phyloP scores from a whole-genome alignment of 1,284 basidiomycete genomes.

The Stygiomarasmius scandens region DNA sequence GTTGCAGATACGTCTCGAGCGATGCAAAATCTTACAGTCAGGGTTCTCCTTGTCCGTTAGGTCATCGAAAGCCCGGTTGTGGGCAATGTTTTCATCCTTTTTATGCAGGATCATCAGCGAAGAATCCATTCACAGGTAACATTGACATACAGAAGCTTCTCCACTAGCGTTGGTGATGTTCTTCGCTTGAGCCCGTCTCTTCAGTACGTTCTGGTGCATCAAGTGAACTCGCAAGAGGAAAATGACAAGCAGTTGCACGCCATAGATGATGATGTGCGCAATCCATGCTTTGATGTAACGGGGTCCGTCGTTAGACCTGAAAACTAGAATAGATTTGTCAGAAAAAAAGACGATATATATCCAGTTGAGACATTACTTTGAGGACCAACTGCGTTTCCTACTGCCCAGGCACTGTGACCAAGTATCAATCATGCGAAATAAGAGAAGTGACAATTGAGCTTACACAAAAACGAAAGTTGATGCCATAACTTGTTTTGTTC shows the following conservation, averaged over 20 bases:
- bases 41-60: slow-evolving; percentile 52
- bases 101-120: neutral
- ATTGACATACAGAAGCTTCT: slow-evolving; percentile 26
- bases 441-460: slow-evolving; percentile 9
- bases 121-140: neutral
- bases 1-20: neutral
- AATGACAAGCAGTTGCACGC: slow-evolving; percentile 46
- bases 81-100: slow-evolving; percentile 39
- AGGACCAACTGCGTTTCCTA: slow-evolving; percentile 52
- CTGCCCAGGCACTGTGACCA: slow-evolving; percentile 44
- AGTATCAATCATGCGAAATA: neutral
- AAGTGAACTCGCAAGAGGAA: slow-evolving; percentile 44
- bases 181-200: slow-evolving; percentile 40
- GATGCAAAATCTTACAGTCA: slow-evolving; percentile 41
- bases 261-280: slow-evolving; percentile 52
- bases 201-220: slow-evolving; percentile 48
- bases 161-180: slow-evolving; percentile 28
- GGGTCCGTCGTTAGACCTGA: slow-evolving; percentile 48
- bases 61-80: slow-evolving; percentile 50
- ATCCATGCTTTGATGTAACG: slow-evolving; percentile 53
- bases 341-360: neutral
- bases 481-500: slow-evolving; percentile 51
- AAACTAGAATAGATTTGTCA: slow-evolving; percentile 31
- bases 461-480: slow-evolving; percentile 49
- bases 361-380: slow-evolving; percentile 33